These are phyloP conservation scores for Sinapis alba DNA, from an alignment of 441 rosid genomes.

Conservation along the genomic window DNA sequence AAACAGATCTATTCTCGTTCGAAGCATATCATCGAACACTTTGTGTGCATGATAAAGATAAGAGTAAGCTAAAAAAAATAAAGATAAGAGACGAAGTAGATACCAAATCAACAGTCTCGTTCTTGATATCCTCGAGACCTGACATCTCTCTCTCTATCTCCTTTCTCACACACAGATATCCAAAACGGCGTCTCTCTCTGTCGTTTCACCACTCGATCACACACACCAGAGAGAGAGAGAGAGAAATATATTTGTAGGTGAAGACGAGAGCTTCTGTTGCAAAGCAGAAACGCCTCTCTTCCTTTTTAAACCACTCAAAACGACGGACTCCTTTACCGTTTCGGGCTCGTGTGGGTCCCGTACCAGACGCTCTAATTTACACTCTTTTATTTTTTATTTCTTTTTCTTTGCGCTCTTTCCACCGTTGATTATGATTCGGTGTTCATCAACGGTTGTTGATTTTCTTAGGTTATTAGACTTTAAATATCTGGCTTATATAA, in stretches of 20 bases:
- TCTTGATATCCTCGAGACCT: conserved; percentile 46
- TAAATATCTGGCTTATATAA: conserved; percentile 1
- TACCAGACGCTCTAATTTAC: conserved; percentile 19
- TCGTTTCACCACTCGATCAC: conserved; percentile 32
- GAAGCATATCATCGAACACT: conserved; percentile 37
- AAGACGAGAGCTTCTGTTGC: conserved; percentile 41
- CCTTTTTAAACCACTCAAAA: conserved; percentile 24
- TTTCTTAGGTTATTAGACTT: conserved; percentile 9
- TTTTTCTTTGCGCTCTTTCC: neutral
- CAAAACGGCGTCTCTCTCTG: conserved; percentile 40
- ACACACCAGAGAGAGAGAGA: conserved; percentile 24
- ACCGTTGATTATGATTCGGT: conserved; percentile 39
- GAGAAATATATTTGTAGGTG: conserved; percentile 19
- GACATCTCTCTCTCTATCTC: conserved; percentile 33
- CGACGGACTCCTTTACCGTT: conserved; percentile 30
- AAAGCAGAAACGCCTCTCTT: conserved; percentile 27
- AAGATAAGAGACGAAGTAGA: neutral
- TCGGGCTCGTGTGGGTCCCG: conserved; percentile 17
- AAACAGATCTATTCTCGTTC: conserved; percentile 29
- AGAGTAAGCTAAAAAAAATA: neutral
- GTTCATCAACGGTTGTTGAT: conserved; percentile 21
- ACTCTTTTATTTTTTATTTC: neutral
- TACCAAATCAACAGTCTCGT: conserved; percentile 50
- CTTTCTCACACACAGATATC: neutral
- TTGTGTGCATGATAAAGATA: conserved; percentile 2